These are phyloP conservation scores for Colletotrichum tropicale DNA, from an alignment of 2,329 filamentous ascomycete species.

Conservation along the genomic window DNA sequence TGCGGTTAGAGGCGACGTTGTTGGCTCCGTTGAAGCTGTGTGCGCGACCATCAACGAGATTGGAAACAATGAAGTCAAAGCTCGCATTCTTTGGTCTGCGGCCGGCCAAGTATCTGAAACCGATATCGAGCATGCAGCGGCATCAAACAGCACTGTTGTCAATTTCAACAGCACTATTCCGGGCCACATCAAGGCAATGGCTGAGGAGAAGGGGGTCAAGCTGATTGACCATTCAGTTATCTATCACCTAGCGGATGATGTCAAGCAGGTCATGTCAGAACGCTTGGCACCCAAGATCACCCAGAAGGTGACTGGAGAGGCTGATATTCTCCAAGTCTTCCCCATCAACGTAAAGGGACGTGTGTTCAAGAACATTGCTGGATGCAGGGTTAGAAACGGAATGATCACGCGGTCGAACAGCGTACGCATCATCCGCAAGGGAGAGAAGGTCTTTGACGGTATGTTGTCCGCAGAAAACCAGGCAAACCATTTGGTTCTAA, in stretches of 20 bases:
- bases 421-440: conserved; percentile 74
- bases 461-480: conserved; percentile 41
- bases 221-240: conserved; percentile 89
- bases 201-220: conserved; percentile 72
- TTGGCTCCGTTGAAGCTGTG: conserved; percentile 92
- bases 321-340: conserved; percentile 84
- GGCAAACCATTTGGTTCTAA: not conserved
- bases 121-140: conserved; percentile 86
- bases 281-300: conserved; percentile 70
- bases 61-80: conserved; percentile 82
- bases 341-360: conserved; percentile 79
- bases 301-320: conserved; percentile 81
- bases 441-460: conserved; percentile 82
- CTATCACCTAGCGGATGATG: conserved; percentile 78
- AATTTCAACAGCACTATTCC: conserved; percentile 83
- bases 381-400: conserved; percentile 87
- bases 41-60: conserved; percentile 76
- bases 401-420: conserved; percentile 65
- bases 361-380: conserved; percentile 77
- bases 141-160: conserved; percentile 77
- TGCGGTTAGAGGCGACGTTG: conserved; percentile 90
- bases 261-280: conserved; percentile 70
- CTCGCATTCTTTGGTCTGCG: conserved; percentile 76
- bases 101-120: conserved; percentile 84
- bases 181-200: conserved; percentile 69